Percentiles rank a stretch among this genome's conserved stretches.
These are phyloP conservation scores for Eucalyptus caleyi DNA, from an alignment of 345 rosid species.

Conservation along the genomic window DNA sequence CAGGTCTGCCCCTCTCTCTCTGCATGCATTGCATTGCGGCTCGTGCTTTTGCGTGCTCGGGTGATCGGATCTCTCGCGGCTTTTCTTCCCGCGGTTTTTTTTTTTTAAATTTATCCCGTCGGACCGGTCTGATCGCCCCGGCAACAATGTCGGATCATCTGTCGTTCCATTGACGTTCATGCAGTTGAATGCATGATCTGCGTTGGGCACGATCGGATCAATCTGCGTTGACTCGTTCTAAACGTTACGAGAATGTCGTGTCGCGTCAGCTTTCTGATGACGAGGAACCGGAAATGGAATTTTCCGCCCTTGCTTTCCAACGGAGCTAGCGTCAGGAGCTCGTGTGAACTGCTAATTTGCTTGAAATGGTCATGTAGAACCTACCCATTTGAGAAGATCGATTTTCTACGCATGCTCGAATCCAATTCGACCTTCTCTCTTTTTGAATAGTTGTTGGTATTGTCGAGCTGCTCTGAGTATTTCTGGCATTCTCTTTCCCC, in stretches of 20 bases:
- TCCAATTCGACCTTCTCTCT: background rate
- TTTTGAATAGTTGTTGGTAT: background rate
- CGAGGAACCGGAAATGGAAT: background rate
- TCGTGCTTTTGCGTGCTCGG: background rate
- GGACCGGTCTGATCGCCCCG: background rate
- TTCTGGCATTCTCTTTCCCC: background rate
- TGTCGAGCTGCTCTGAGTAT: background rate
- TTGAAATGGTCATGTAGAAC: background rate
- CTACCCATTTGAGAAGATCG: background rate
- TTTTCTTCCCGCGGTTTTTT: background rate
- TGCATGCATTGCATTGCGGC: background rate
- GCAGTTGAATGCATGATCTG: background rate
- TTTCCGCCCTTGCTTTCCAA: background rate
- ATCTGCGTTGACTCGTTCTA: background rate
- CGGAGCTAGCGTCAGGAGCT: background rate
- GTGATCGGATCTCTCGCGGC: background rate
- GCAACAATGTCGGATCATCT: background rate
- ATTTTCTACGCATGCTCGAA: background rate
- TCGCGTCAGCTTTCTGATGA: background rate
- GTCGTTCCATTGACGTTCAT: background rate
- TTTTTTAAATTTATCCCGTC: background rate
- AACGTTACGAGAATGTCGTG: background rate
- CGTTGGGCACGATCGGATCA: background rate
- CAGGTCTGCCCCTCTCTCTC: slow-evolving; percentile 6
- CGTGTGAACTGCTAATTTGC: background rate